Evolutionary conservation across 345 rosid species (phyloP), one percentile per base, ranked within the genome.

Genomic region (Mercurialis annua): DNA sequence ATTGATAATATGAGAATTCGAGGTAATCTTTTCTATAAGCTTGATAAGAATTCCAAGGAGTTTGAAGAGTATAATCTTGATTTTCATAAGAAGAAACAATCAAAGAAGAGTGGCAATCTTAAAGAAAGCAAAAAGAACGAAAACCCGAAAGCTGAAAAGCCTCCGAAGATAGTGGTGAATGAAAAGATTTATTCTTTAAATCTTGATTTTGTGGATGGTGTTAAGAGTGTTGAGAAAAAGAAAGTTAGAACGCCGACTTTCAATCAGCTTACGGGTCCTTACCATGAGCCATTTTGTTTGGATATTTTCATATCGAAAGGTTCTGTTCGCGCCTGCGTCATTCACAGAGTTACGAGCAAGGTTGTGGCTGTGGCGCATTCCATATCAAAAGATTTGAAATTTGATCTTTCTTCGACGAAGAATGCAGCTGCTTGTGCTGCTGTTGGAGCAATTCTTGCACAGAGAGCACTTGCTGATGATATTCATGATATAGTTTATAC

Each of bases 321-420:
- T 27, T 94, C 99, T 0, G 86, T 87, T 18, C 83, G 96, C 24
- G 95, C 96, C 36, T 94, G 91, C 60, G 80, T 94, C 56, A 55
- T 91, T 68, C 99, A 91, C 72, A 74, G 95, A 58, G 95, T 81
- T 20, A 89, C 92, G 12, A 87, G 97, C 76, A 94, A 86, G 60
- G 99, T 94, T 55, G 97, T 91, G 10, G 84, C 81, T 24, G 90
- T 87, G 67, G 96, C 92, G 30, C 95, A 94, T 84, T 94, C 95
- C 2, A 94, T 91, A 62, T 89, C 96, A 0, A 91, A 83, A 79
- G 96, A 91, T 83, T 70, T 94, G 85, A 94, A 91, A 72, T 85
- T 91, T 34, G 92, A 87, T 67, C 84, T 89, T 59, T 65, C 75
- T 62, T 94, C 96, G 2, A 89, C 92, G 12, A 87, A 85, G 83